Evolutionary conservation across 2,329 filamentous ascomycete species (phyloP).

Genomic region (Mycogone perniciosa): DNA sequence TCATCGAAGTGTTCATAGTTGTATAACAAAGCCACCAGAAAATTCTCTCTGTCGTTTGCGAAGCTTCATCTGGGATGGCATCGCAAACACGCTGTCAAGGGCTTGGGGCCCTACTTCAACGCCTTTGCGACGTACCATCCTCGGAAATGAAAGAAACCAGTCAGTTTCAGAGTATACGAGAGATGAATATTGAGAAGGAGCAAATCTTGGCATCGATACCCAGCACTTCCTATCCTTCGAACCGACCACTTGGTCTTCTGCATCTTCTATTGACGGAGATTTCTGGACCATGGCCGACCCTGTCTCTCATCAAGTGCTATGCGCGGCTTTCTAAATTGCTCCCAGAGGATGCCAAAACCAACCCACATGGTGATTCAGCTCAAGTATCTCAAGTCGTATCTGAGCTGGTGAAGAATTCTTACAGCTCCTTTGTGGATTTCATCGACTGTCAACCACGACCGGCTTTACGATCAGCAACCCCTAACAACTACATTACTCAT

Average conservation of each 20-base stretch:
- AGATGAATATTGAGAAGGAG: conserved; percentile 13
- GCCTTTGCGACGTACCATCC: conserved; percentile 17
- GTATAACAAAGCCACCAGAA: background rate
- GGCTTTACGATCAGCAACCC: conserved; percentile 23
- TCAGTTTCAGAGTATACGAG: conserved; percentile 11
- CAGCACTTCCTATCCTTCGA: conserved; percentile 14
- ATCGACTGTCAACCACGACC: conserved; percentile 21
- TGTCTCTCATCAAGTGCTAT: conserved; percentile 28
- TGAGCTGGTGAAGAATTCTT: conserved; percentile 24
- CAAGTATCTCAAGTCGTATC: conserved; percentile 17
- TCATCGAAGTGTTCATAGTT: background rate
- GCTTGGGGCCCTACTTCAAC: conserved; percentile 13
- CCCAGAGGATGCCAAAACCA: conserved; percentile 30
- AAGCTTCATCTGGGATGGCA: conserved; percentile 12
- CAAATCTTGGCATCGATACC: conserved; percentile 20
- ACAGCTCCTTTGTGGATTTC: conserved; percentile 35
- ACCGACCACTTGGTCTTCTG: conserved; percentile 22
- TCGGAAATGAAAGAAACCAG: conserved; percentile 15
- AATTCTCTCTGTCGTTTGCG: background rate
- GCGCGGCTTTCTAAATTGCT: conserved; percentile 30
- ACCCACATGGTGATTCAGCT: conserved; percentile 11
- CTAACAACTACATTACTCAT: conserved; percentile 26
- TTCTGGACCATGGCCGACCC: conserved; percentile 23
- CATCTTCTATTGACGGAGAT: conserved; percentile 20
- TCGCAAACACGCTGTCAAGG: conserved; percentile 1